Base-by-base conservation (phyloP, 768 basidiomycete species). In the Dioszegia hungarica region DNA sequence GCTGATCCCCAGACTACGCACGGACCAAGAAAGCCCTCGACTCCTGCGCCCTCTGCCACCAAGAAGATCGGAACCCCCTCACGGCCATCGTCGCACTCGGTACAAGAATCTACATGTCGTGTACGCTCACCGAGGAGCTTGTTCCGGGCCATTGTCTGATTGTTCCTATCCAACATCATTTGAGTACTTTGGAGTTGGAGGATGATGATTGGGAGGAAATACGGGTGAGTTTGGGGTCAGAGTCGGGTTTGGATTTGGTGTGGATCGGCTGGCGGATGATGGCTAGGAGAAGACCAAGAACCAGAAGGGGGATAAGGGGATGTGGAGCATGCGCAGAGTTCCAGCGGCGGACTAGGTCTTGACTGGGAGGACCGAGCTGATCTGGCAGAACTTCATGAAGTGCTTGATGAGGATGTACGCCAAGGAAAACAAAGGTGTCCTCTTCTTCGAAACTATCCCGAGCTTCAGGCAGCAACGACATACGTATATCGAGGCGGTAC, bases 151-250 rank as follows among this genome's bases (percentile, higher is more conserved):
- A 99, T 71, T 94, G 91, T 70, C 79, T 92, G 25, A 98, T 99
- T 62, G 90, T 97, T 5, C 95, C 95, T 5, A 87, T 95, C 14
- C 90, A 97, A 63, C 95, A 99, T 73, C 86, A 92, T 74, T 76
- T 98, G 43, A 85, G 84, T 40, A 89, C 86, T 81, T 80, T 99
- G 2, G 94, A 98, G 75, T 88, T 85, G 27, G 94, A 99, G 62
- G 92, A 98, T 61, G 94, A 99, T 67, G 87, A 93, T 22, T 99
- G 94, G 94, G 94, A 98, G 60, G 94, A 98, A 82, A 85, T 91
- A 56, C 82, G 82, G 78, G 94, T 94, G 69, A 54, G 86, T 67
- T 10, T 17, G n/a, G 20, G 22, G 28, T 31, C n/a, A 8, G 40
- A 41, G 24, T n/a, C 8, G 24, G 6, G 40, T 37, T 12, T 37